These are phyloP conservation scores for Aspergillus melleus DNA, from an alignment of 2,329 filamentous ascomycete genomes.

Conservation along the genomic window DNA sequence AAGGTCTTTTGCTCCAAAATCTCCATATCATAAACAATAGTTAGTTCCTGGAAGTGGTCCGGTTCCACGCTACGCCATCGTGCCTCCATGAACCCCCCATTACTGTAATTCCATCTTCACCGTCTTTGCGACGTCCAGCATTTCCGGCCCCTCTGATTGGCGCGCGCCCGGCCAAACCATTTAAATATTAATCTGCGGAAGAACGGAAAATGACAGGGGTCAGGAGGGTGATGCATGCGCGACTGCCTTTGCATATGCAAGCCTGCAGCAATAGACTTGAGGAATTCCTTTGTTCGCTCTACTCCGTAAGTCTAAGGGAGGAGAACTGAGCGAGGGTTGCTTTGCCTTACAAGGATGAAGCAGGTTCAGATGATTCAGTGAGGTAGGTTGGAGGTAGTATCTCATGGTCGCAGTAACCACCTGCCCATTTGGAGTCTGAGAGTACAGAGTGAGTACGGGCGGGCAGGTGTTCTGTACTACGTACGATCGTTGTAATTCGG, in stretches of 20 bases:
- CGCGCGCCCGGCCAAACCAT: background rate
- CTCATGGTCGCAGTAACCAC: background rate
- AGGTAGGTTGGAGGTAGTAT: background rate
- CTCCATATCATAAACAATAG: background rate
- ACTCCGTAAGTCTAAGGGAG: no score
- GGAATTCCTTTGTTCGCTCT: background rate
- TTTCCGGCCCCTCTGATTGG: constrained; percentile 11
- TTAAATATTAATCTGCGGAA: constrained; percentile 8
- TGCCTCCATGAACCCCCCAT: background rate
- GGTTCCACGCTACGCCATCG: background rate
- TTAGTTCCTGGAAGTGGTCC: background rate
- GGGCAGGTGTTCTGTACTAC: background rate
- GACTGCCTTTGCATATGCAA: constrained; percentile 4
- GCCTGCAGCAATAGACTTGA: background rate
- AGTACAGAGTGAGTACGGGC: background rate
- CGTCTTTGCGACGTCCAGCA: background rate
- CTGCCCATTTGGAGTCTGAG: background rate
- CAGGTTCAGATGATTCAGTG: no score
- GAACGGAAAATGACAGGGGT: constrained; percentile 8
- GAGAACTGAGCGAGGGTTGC: no score
- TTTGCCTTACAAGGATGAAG: no score
- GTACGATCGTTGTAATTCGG: background rate
- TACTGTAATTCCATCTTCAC: background rate
- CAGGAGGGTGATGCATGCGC: background rate
- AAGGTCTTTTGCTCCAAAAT: background rate